Base-by-base conservation (phyloP, 495 filamentous ascomycete genomes). In the Aspergillus heteromorphus region DNA sequence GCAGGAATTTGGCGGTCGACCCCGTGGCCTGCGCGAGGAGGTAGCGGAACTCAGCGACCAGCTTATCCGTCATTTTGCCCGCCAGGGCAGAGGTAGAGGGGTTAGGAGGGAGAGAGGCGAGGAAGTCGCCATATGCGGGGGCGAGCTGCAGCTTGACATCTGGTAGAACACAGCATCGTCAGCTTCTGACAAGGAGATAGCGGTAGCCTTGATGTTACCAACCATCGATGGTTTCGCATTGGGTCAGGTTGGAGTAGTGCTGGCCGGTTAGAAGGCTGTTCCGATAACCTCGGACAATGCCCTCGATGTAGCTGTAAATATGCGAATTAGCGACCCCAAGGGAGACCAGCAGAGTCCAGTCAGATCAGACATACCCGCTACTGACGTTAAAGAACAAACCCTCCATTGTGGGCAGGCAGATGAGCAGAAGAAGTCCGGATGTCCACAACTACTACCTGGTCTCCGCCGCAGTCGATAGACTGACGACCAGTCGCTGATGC, bases 181-280 rank as follows among this genome's bases (percentile, higher is more conserved):
- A 50, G 23, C 41, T 56, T 30, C 19, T 14, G 14, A 8, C 19
- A 45, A 7, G 2, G 9, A 29, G 18, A 18, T 6, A 7, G 30
- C 7, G 10, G 23, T 23, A 29, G 27, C 10, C 21, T 20, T 6
- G 48, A 42, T 21, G 25, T 53, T 53, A 60, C 80, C 59, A 78
- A 92, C 93, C 93, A 75, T 98, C 93, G 61, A 98, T 92, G 45
- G 85, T 95, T 73, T 98, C 93, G 84, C 93, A 99, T 83, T 99
- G 93, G 57, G 85, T 93, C 70, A 99, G 78, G 79, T 97, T 97
- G 72, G 77, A 82, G 76, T 99, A 99, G 79, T 92, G 93, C 71
- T 89, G 82, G 73, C 86, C 73, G 52, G 85, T 97, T 62, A 99
- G 82, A 58, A 99, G 87, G 62, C 82, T 82, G 73, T 99, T 97